phyloP scores from a whole-genome alignment of 2,329 filamentous ascomycete species.

The Emmonsia crescens region DNA sequence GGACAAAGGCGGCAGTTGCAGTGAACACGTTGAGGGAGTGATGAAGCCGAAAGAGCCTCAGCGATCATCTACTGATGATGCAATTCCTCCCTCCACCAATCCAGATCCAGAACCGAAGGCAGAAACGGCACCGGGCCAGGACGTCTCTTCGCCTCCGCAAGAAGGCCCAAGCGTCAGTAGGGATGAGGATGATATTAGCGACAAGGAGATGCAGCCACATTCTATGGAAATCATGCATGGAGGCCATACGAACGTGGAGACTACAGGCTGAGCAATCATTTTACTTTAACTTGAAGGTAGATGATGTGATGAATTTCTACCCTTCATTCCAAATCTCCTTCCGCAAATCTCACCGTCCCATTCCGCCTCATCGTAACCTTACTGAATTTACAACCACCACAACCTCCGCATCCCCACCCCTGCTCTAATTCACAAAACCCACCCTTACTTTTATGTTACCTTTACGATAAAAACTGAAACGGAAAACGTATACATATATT shows the following conservation, averaged over 20 bases:
- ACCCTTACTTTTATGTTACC: neutral
- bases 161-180: constrained; percentile 10
- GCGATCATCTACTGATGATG: constrained; percentile 14
- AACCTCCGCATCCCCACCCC: neutral
- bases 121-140: constrained; percentile 6
- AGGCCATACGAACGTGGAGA: neutral
- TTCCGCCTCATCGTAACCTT: neutral
- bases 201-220: constrained; percentile 28
- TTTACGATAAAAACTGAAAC: neutral
- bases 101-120: constrained; percentile 7
- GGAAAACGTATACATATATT: neutral
- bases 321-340: neutral
- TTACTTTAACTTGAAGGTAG: neutral
- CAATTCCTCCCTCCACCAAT: neutral
- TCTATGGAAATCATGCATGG: constrained; percentile 20
- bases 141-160: neutral
- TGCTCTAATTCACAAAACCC: neutral
- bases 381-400: neutral
- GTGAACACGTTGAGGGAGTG: constrained; percentile 30
- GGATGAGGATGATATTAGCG: constrained; percentile 14
- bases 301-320: neutral
- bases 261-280: neutral
- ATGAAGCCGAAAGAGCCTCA: constrained; percentile 10
- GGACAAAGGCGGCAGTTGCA: constrained; percentile 35
- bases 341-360: neutral